A percentile compares a stretch with the other conserved stretches of the same genome.
Conservation (phyloP, 31 red algal species). For the Bonnemaisonia californica region DNA sequence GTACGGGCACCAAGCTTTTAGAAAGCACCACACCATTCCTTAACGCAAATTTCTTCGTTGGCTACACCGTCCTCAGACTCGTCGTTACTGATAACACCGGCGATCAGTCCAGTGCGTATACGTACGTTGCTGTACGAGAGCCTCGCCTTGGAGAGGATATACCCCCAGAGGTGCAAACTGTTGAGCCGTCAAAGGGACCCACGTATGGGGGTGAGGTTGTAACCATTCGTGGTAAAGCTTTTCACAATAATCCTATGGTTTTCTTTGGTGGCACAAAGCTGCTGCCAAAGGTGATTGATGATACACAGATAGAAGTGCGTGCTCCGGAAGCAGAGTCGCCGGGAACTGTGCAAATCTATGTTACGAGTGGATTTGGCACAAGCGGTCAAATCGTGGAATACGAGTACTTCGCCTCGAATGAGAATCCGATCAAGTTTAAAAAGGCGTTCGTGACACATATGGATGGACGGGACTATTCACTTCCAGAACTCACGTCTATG, state of each 20-base stretch:
- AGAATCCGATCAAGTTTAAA: conserved; percentile 50
- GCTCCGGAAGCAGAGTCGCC: conserved; percentile 18
- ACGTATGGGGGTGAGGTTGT: conserved; percentile 52
- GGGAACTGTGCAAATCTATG: conserved; percentile 34
- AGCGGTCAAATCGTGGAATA: conserved; percentile 46
- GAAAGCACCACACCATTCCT: conserved; percentile 22
- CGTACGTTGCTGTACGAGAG: conserved; percentile 44
- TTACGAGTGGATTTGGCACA: conserved; percentile 44
- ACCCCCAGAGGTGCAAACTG: background rate
- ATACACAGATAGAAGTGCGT: conserved; percentile 35
- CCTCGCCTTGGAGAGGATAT: conserved; percentile 32
- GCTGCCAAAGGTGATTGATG: conserved; percentile 29
- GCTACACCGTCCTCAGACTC: conserved; percentile 53
- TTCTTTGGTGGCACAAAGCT: conserved; percentile 34
- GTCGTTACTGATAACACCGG: conserved; percentile 65
- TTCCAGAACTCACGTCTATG: conserved; percentile 55
- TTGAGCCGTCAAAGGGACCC: conserved; percentile 22
- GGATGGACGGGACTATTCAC: conserved; percentile 25
- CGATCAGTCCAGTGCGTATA: conserved; percentile 44
- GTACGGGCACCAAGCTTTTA: conserved; percentile 28
- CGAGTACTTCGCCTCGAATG: conserved; percentile 32
- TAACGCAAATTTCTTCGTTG: conserved; percentile 46
- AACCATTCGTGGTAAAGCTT: conserved; percentile 39
- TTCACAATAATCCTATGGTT: conserved; percentile 60
- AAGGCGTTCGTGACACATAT: conserved; percentile 5